Base-by-base conservation (phyloP, 495 filamentous ascomycete species). In the Hypomontagnella monticulosa region DNA sequence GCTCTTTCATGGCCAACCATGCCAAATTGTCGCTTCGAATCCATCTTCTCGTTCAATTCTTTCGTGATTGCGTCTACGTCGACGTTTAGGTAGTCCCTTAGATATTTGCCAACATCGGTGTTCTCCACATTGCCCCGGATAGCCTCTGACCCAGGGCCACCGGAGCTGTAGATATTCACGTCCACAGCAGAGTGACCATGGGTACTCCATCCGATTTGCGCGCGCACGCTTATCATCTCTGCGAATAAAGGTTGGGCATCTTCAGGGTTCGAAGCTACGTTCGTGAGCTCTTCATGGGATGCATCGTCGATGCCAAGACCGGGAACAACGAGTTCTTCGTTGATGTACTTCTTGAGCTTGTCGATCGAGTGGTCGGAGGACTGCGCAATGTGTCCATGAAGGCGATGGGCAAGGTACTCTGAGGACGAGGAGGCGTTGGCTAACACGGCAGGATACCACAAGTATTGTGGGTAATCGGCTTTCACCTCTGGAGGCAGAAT, bases 111-210 rank as follows among this genome's bases (percentile, higher is more conserved):
- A 3, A 99, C 82, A 10, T 98, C 91, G 3, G 91, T 99, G 73
- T 99, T 99, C 80, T 99, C 95, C 59, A 94, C 88, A 73, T 97
- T 97, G 4, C 95, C 95, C 1, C 83, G 70, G 14, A 98, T 75
- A 20, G 67, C 67, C 1, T 83, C 80, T 0, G 82, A 71, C 4
- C 72, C 79, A 1, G 72, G 71, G 3, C 84, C 84, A 15, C 75
- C 75, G 0, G 88, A 90, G 57, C 89, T 87, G 73, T 96, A 97
- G 66, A 96, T 90, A 73, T 97, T 96, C 49, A 97, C 93, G 73
- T 97, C 93, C 10, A 92, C 92, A 38, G 84, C 91, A 38, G 89
- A 92, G 78, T 97, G 93, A 14, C 93, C 93, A 71, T 96, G 93
- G 0, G 92, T 96, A 30, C 82, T 87, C 96, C 96, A 99, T 10